Conservation (phyloP, 805 yeast genomes). For the Candida pini region DNA sequence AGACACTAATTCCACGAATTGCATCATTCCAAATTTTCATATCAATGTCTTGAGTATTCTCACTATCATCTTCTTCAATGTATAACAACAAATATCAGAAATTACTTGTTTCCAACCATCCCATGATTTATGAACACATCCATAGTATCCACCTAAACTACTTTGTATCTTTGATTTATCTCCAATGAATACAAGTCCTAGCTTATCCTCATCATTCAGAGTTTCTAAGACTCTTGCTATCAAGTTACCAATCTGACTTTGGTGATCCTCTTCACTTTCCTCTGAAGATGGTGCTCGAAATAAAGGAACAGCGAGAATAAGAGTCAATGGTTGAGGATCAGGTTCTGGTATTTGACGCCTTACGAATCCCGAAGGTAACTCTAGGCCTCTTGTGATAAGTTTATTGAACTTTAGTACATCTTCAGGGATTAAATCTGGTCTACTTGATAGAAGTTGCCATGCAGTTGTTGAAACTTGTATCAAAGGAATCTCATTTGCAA, state of each 20-base stretch:
- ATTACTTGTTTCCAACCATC: slow-evolving; percentile 24
- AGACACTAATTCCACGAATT: slow-evolving; percentile 14
- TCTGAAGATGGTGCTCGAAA: slow-evolving; percentile 15
- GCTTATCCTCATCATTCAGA: slow-evolving; percentile 18
- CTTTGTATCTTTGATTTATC: slow-evolving; percentile 6
- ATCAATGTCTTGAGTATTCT: slow-evolving; percentile 4
- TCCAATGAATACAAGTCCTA: slow-evolving; percentile 27
- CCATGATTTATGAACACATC: slow-evolving; percentile 24
- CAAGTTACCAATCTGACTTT: slow-evolving; percentile 10
- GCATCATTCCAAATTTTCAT: slow-evolving; percentile 20
- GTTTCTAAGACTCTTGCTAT: slow-evolving; percentile 7
- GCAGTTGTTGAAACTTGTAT: slow-evolving; percentile 46
- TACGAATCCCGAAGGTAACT: slow-evolving; percentile 35
- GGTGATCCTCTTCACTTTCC: slow-evolving; percentile 15
- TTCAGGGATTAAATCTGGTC: slow-evolving; percentile 30
- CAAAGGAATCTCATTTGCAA: slow-evolving; percentile 27
- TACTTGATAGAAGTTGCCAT: slow-evolving; percentile 37
- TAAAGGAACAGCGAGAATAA: slow-evolving; percentile 24
- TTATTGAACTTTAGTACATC: slow-evolving; percentile 35
- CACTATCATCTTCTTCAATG: slow-evolving; percentile 7
- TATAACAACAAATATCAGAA: slow-evolving; percentile 17
- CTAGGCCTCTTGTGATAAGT: slow-evolving; percentile 32
- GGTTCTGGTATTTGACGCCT: slow-evolving; percentile 36
- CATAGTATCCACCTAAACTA: slow-evolving; percentile 27
- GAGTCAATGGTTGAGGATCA: slow-evolving; percentile 22